phyloP scores from a whole-genome alignment of 331 rosid species.

The Malus hybrid region DNA sequence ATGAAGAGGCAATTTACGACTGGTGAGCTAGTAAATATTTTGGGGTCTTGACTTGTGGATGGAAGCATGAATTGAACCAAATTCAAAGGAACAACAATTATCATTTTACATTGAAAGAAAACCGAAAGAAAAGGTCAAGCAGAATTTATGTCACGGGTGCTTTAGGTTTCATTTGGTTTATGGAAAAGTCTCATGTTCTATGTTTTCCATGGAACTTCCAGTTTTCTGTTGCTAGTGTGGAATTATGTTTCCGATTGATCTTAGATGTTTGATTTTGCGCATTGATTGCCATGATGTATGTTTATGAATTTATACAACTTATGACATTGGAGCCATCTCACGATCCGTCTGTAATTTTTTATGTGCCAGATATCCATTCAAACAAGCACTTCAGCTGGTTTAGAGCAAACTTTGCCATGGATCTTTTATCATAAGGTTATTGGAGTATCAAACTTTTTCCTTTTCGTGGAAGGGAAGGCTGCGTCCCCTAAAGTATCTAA shows the following conservation, averaged over 20 bases:
- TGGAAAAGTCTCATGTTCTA: no score
- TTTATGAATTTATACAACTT: not conserved
- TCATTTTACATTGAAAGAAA: not conserved
- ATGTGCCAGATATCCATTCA: constrained; percentile 63
- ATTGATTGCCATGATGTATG: not conserved
- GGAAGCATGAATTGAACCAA: not conserved
- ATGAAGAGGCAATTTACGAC: not conserved
- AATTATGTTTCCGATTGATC: not conserved
- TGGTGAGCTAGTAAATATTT: not conserved
- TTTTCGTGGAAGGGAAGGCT: constrained; percentile 96
- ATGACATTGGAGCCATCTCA: not conserved
- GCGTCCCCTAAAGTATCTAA: constrained; percentile 67
- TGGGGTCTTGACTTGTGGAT: not conserved
- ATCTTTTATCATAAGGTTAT: constrained; percentile 87
- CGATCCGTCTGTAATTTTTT: not conserved
- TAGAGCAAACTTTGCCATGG: constrained; percentile 93
- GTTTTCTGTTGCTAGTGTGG: not conserved
- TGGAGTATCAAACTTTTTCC: constrained; percentile 80
- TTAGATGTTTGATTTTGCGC: not conserved
- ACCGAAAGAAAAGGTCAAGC: not conserved
- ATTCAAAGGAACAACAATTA: not conserved
- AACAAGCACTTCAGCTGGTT: constrained; percentile 86
- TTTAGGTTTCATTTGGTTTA: not conserved
- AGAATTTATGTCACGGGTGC: not conserved
- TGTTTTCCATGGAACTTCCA: not conserved